Evolutionary conservation across 352 stramenopile genomes (phyloP), one percentile per base, ranked within the genome.

Genomic region (Pythium graminicola): DNA sequence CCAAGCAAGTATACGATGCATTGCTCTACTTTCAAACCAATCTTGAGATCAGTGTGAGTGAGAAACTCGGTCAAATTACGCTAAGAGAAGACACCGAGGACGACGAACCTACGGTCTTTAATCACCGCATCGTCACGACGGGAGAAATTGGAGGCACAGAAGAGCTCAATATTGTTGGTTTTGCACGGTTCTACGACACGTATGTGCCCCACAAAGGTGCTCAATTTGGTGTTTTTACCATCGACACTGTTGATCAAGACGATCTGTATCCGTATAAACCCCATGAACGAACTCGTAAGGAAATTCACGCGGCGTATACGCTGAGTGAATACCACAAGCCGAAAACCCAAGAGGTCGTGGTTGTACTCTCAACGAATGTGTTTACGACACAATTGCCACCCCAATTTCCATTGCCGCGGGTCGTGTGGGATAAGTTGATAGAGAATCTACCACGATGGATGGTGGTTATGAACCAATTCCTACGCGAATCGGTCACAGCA

Each of bases 21-120:
- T 51, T 81, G 7, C 42, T 70, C 9, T 72, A 61, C 14, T 80
- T 73, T 57, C 64, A 72, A 39, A 29, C 69, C 13, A 81, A 78
- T 27, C 72, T 84, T 62, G 71, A 86, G 48, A 84, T 83, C 44
- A 72, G 53, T 4, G 73, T 86, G 17, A 77, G 71, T 2, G 72
- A 81, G 45, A 42, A 62, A 13, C 41, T 85, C 7, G 72, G 72
- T 9, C 54, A 82, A 35, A 62, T 73, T 7, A 81, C 72, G 22
- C 38, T 84, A 11, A 65, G 69, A 1, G 72, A 86, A 49, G 70
- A 84, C 46, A 68, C 77, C 28, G 68, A 79, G 23, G 50, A 56
- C 9, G 61, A 69, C 10, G 60, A 63, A 14, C 46, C 53, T 3
- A 61, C 33, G 3, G 70, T 79, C 8, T 72, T 49, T 31, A 70